phyloP scores from a whole-genome alignment of 2,329 filamentous ascomycete genomes.

The Thelonectria rubi region DNA sequence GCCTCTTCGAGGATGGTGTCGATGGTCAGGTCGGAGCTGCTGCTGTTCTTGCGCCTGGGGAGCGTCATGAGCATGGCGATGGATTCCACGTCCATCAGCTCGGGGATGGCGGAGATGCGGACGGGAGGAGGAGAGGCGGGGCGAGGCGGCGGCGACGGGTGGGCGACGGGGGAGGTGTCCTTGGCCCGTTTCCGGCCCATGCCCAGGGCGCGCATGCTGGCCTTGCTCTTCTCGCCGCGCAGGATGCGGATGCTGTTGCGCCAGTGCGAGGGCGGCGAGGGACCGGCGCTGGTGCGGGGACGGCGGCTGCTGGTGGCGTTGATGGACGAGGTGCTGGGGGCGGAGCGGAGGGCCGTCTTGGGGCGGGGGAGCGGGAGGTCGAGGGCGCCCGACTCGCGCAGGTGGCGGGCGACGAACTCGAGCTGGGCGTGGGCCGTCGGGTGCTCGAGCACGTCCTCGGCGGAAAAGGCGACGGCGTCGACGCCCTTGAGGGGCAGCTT shows the following conservation, averaged over 20 bases:
- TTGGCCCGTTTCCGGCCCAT: conserved; percentile 43
- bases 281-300: not conserved
- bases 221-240: conserved; percentile 28
- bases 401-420: conserved; percentile 50
- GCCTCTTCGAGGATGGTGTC: conserved; percentile 3
- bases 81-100: conserved; percentile 16
- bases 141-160: not conserved
- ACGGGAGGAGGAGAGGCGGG: not conserved
- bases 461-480: conserved; percentile 51
- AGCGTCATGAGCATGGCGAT: conserved; percentile 2
- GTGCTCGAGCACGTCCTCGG: conserved; percentile 60
- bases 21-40: conserved; percentile 6
- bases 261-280: conserved; percentile 21
- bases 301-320: conserved; percentile 1
- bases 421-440: conserved; percentile 61
- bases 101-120: not conserved
- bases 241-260: conserved; percentile 36
- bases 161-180: conserved; percentile 22
- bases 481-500: conserved; percentile 49
- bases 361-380: conserved; percentile 28
- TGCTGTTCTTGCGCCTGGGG: not conserved
- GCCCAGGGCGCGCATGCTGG: conserved; percentile 39
- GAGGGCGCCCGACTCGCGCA: conserved; percentile 34
- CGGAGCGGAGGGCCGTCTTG: conserved; percentile 21
- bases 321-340: not conserved